Percentiles rank a stretch among this genome's conserved stretches.
phyloP scores from a whole-genome alignment of 2,329 filamentous ascomycete species.

The Dactylellina leptospora region DNA sequence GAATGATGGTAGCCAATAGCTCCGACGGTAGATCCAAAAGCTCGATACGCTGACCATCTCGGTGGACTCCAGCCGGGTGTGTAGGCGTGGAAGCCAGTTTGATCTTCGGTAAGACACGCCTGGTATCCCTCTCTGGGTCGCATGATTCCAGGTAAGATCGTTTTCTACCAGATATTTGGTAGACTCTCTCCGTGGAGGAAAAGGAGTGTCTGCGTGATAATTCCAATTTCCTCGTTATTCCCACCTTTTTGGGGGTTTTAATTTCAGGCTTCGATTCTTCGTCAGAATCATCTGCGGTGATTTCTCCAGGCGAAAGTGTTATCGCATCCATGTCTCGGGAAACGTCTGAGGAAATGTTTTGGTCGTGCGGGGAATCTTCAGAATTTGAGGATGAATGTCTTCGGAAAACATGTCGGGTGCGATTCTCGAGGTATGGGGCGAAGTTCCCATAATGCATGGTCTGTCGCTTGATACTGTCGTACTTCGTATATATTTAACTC shows the following conservation, averaged over 20 bases:
- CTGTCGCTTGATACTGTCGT: too few relatives aligned
- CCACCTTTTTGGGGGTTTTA: too few relatives aligned
- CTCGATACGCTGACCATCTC: slow-evolving; percentile 10
- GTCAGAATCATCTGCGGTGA: slow-evolving; percentile 14
- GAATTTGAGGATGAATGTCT: too few relatives aligned
- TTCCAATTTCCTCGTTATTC: neutral
- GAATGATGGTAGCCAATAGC: slow-evolving; percentile 22
- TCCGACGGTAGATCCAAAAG: slow-evolving; percentile 34
- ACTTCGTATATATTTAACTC: too few relatives aligned
- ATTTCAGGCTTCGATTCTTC: neutral
- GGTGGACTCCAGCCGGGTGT: slow-evolving; percentile 3
- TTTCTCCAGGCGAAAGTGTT: neutral
- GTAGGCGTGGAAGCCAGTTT: slow-evolving; percentile 15
- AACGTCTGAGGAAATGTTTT: too few relatives aligned
- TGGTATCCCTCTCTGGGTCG: slow-evolving; percentile 19
- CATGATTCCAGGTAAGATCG: slow-evolving; percentile 26
- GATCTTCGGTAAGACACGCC: slow-evolving; percentile 2
- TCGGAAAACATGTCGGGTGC: too few relatives aligned
- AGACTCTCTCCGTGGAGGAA: slow-evolving; percentile 10
- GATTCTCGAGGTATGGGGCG: too few relatives aligned
- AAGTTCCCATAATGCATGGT: too few relatives aligned
- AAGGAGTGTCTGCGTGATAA: slow-evolving; percentile 23
- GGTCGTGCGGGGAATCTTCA: too few relatives aligned
- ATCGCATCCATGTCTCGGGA: too few relatives aligned
- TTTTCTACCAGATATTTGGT: slow-evolving; percentile 1